Evolutionary conservation across 2,329 filamentous ascomycete species (phyloP).

Genomic region (Epichloe hybrida): DNA sequence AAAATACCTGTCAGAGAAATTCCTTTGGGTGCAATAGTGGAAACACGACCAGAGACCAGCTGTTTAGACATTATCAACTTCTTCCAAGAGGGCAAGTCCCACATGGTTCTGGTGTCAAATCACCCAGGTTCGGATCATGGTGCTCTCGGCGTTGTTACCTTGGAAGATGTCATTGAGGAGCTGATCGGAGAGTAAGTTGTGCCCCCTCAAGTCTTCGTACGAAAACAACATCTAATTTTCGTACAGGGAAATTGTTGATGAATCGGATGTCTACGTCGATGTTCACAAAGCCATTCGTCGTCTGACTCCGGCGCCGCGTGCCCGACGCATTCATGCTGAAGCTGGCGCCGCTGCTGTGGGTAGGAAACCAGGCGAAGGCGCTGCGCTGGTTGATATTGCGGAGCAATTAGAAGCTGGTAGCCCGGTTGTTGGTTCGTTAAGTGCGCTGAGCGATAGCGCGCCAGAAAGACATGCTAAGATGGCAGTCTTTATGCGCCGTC

Average conservation of each 20-base stretch:
- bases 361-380: constrained; percentile 17
- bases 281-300: constrained; percentile 96
- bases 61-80: constrained; percentile 98
- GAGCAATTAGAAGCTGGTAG: constrained; percentile 25
- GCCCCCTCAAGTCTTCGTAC: background rate
- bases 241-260: constrained; percentile 85
- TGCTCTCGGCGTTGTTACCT: constrained; percentile 81
- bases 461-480: constrained; percentile 35
- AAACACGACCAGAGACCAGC: constrained; percentile 89
- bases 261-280: constrained; percentile 96
- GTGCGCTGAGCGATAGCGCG: constrained; percentile 24
- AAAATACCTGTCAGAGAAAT: constrained; percentile 78
- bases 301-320: constrained; percentile 70
- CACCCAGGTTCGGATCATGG: constrained; percentile 80
- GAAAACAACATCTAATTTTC: constrained; percentile 9
- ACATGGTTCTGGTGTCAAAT: constrained; percentile 95
- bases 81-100: constrained; percentile 97
- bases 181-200: constrained; percentile 81
- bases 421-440: constrained; percentile 22
- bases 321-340: constrained; percentile 36
- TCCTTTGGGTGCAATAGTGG: constrained; percentile 81
- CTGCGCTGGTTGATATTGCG: constrained; percentile 24
- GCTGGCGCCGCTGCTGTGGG: constrained; percentile 19
- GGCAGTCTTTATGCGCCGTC: constrained; percentile 46
- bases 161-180: constrained; percentile 98